Evolutionary conservation across 2,329 filamentous ascomycete species (phyloP).

Genomic region (Plectosphaerella plurivora): DNA sequence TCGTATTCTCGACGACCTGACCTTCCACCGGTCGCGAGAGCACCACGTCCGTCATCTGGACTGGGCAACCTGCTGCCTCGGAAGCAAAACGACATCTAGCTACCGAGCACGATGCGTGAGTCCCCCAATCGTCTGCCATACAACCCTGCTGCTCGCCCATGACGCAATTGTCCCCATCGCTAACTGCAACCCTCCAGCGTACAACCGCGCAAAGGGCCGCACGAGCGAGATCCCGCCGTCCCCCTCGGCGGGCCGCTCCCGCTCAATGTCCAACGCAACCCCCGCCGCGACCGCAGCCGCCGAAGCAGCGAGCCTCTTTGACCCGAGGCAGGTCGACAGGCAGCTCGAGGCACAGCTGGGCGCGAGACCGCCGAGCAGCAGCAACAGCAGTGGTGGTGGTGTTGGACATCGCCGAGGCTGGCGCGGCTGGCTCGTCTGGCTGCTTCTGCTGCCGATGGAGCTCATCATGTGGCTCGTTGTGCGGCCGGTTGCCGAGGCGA

Average conservation of each 20-base stretch:
- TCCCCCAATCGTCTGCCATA: background rate
- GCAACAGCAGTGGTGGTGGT: too few species aligned
- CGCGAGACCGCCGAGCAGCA: background rate
- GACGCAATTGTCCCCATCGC: background rate
- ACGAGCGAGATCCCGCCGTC: constrained; percentile 1
- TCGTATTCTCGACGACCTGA: too few species aligned
- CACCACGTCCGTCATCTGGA: too few species aligned
- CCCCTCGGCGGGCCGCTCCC: background rate
- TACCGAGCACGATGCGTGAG: too few species aligned
- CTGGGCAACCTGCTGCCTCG: too few species aligned
- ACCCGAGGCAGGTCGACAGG: background rate
- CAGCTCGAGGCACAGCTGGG: constrained; percentile 1
- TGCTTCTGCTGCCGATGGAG: background rate
- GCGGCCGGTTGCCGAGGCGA: background rate
- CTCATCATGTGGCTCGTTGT: background rate
- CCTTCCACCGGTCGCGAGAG: too few species aligned
- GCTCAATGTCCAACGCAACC: background rate
- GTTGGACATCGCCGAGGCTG: background rate
- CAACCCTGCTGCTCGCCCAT: background rate
- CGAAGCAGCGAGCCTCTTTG: background rate
- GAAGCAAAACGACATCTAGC: too few species aligned
- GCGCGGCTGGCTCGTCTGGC: background rate
- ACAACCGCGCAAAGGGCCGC: constrained; percentile 2
- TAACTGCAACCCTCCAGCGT: background rate
- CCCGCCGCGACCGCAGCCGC: background rate